These are phyloP conservation scores for Sclerotinia borealis DNA, from an alignment of 2,329 filamentous ascomycete species.

Conservation along the genomic window DNA sequence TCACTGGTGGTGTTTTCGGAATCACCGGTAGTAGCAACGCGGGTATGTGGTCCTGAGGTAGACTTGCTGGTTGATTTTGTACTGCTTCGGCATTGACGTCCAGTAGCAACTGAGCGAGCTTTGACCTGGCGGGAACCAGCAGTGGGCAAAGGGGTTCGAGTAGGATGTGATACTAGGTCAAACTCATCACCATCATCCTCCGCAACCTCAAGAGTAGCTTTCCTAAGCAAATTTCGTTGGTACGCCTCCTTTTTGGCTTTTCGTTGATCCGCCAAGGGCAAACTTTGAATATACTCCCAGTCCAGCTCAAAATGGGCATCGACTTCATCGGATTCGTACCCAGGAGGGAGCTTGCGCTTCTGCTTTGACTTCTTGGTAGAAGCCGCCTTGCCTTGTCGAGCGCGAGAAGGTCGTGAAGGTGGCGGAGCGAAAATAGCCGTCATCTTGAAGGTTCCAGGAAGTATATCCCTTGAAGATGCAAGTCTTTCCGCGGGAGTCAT, in stretches of 20 bases:
- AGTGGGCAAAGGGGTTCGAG: not conserved
- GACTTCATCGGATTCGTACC: not conserved
- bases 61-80: not conserved
- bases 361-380: not conserved
- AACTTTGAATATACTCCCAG: not conserved
- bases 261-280: not conserved
- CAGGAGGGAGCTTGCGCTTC: not conserved
- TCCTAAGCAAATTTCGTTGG: not conserved
- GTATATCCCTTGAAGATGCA: too few relatives aligned
- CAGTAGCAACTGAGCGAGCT: not conserved
- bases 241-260: not conserved
- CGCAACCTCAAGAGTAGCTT: not conserved
- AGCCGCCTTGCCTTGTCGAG: not conserved
- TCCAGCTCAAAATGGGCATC: not conserved
- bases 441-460: not conserved
- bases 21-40: not conserved
- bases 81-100: not conserved
- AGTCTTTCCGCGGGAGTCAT: not conserved
- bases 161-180: too few relatives aligned
- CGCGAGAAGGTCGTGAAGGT: not conserved
- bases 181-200: not conserved
- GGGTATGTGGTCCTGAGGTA: not conserved
- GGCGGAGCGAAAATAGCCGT: not conserved
- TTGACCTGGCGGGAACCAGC: not conserved
- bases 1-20: not conserved